Base-by-base conservation (phyloP, 2,329 filamentous ascomycete species). In the Ceratocystis lukuohia region DNA sequence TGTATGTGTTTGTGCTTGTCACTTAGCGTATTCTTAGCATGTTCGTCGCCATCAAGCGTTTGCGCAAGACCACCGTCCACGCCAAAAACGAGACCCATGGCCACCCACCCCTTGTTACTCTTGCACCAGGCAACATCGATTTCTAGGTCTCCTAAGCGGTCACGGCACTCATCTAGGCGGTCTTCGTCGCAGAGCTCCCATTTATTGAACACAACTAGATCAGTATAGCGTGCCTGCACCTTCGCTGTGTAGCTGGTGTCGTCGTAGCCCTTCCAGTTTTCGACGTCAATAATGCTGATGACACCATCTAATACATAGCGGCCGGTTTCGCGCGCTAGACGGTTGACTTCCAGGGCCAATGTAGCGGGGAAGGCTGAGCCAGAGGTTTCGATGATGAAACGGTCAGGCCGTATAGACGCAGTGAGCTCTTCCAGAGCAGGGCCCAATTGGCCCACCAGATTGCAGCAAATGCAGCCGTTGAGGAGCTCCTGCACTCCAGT, bases 401-500 rank as follows among this genome's bases (percentile, higher is more conserved):
- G 84, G 74, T 96, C 89, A 0, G 91, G 93, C 0, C 70, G 69
- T 4, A 69, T 67, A 15, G 74, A 75, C 28, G 78, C 75, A 63
- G 83, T 82, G 50, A 99, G 85, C 72, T 94, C 86, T 56, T 82
- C 77, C 20, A 99, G 85, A 1, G 93, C 92, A 61, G 88, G 85
- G 68, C 85, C 84, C 6, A 99, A 84, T 75, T 96, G 90, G 17
- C 94, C 94, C 68, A 99, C 93, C 30, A 97, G 87, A 74, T 97
- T 97, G 79, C 94, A 99, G 83, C 94, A 99, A 76, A 99, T 97
- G 78, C 94, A 97, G 70, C 93, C 94, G 75, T 96, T 96, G 65
- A 99, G 86, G 0, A 99, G 82, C 76, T 99, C 94, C 71, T 89
- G 88, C 3, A 96, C 92, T 66, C 91, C 93, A 0, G 90, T 88